Evolutionary conservation across 2,329 filamentous ascomycete genomes (phyloP), one percentile per base, ranked within the genome.

Genomic region (Neonectria magnoliae): DNA sequence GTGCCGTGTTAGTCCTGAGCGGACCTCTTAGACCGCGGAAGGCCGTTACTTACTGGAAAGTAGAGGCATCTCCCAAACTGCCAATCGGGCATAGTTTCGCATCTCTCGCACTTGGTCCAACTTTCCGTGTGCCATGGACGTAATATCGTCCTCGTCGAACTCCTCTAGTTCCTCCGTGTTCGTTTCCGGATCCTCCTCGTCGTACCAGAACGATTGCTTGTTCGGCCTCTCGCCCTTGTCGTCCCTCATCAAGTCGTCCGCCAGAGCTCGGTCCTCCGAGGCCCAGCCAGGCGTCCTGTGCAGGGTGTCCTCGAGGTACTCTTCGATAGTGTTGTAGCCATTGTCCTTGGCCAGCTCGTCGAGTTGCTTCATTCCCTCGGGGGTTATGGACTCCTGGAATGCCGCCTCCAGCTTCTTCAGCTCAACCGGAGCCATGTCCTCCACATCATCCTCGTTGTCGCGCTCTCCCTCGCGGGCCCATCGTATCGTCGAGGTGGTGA

Each of bases 51-150:
- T 87, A 97, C 94, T 92, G 63, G 90, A 89, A 65, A 99, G 84
- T 67, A 97, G 82, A 10, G 96, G 96, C 91, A 99, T 93, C 80
- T 99, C 96, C 94, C 96, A 99, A 25, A 94, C 93, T 51, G 92
- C 90, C 71, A 97, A 84, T 57, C 96, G 88, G 52, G 92, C 90
- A 78, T 97, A 98, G 75, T 97, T 90, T 83, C 96, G 88, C 77
- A 95, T 86, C 80, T 98, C 94, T 68, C 95, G 87, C 74, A 97
- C 90, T 78, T 96, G 87, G 73, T 98, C 93, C 71, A 99, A 82
- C 82, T 98, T 94, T 57, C 86, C 90, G 80, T 99, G 94, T 1
- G 90, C 96, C 78, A 93, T 85, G 56, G 88, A 88, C 64, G 92
- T 91, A 64, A 99, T 92, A 77, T 97, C 94, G 75, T 97, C 92